Conservation (phyloP, 2,329 filamentous ascomycete species). For the Calonectria montana region DNA sequence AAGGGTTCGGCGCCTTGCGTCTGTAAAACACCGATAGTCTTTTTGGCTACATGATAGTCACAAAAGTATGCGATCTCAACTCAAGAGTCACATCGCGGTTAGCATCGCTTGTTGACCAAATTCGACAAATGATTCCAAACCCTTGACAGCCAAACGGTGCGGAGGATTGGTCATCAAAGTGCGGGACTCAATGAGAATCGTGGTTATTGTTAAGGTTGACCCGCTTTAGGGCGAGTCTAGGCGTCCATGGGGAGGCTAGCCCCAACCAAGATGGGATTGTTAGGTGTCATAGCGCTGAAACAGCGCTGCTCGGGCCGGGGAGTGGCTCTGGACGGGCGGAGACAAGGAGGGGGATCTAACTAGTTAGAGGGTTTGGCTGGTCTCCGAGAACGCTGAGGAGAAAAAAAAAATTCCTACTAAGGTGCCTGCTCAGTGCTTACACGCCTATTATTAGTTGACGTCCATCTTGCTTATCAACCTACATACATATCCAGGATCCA, state of each 20-base stretch:
- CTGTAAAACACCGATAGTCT: background rate
- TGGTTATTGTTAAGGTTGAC: background rate
- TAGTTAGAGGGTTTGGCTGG: background rate
- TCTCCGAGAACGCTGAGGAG: background rate
- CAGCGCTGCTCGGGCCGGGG: background rate
- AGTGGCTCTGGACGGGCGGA: background rate
- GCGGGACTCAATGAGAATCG: background rate
- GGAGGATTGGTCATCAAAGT: conserved; percentile 4
- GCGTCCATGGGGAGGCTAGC: background rate
- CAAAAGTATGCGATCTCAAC: background rate
- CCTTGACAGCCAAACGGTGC: background rate
- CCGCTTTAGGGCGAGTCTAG: background rate
- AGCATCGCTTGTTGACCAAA: background rate
- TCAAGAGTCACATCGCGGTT: background rate
- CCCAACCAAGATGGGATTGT: background rate
- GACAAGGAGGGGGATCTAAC: background rate
- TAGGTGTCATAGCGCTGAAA: background rate
- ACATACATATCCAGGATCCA: background rate
- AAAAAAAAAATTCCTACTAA: background rate
- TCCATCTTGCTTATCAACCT: conserved; percentile 4
- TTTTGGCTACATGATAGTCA: background rate
- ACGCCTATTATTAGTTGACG: background rate
- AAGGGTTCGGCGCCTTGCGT: background rate
- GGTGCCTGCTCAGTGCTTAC: background rate
- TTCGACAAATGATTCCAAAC: conserved; percentile 6